Conservation (phyloP, 768 basidiomycete species). For the Tricholoma sp. region DNA sequence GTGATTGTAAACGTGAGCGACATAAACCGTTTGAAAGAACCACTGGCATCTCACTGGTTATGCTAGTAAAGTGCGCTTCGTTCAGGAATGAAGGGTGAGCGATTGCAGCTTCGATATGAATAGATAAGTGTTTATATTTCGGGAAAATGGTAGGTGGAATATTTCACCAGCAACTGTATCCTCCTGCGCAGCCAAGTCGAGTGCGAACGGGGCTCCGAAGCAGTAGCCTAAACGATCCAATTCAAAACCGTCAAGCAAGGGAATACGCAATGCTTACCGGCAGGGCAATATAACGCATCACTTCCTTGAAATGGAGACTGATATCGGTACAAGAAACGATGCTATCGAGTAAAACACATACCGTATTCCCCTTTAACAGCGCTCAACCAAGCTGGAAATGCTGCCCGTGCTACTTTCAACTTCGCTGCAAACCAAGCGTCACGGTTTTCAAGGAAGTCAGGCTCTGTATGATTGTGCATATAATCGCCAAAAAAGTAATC, state of each 20-base stretch:
- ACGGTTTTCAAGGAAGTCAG: slow-evolving; percentile 26
- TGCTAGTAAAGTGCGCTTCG: slow-evolving; percentile 40
- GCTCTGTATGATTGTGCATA: slow-evolving; percentile 33
- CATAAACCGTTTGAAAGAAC: background rate
- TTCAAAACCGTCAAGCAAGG: background rate
- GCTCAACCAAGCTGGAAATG: slow-evolving; percentile 47
- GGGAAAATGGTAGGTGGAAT: background rate
- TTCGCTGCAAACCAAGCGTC: slow-evolving; percentile 36
- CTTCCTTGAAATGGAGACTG: slow-evolving; percentile 6
- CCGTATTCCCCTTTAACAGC: slow-evolving; percentile 47
- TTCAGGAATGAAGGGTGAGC: slow-evolving; percentile 50
- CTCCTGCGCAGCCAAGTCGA: slow-evolving; percentile 41
- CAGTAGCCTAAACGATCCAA: slow-evolving; percentile 40
- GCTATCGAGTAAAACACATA: slow-evolving; percentile 8
- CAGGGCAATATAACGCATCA: slow-evolving; percentile 38
- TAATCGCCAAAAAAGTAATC: slow-evolving; percentile 66
- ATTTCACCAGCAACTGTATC: slow-evolving; percentile 42
- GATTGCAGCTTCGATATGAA: slow-evolving; percentile 38
- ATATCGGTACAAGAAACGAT: background rate
- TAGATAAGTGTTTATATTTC: too few species aligned
- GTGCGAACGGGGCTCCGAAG: slow-evolving; percentile 50
- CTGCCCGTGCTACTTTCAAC: slow-evolving; percentile 29
- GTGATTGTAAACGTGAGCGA: background rate
- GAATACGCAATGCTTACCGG: slow-evolving; percentile 28
- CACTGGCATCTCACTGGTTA: slow-evolving; percentile 35